Conservation (phyloP, 23 red algal genomes). For the Gracilariopsis chorda region DNA sequence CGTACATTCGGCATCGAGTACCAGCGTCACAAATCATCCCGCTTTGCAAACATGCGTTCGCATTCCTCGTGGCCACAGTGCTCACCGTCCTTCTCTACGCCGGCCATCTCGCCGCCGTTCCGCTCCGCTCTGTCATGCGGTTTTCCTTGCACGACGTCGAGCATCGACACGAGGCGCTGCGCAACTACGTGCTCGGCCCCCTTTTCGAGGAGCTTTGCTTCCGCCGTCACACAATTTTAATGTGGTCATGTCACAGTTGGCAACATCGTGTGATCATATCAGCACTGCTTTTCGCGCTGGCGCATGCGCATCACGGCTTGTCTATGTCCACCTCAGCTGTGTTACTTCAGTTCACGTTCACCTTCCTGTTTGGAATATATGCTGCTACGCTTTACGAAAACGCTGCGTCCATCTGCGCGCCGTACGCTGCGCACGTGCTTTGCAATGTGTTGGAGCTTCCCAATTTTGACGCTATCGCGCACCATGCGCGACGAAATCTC, state of each 20-base stretch:
- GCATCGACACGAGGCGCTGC: background rate
- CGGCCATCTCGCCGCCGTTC: constrained; percentile 26
- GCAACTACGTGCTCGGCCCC: constrained; percentile 48
- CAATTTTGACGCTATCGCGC: constrained; percentile 29
- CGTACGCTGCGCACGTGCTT: constrained; percentile 23
- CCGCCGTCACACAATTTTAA: constrained; percentile 2
- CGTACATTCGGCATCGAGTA: background rate
- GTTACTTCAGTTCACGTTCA: constrained; percentile 13
- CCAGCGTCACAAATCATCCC: background rate
- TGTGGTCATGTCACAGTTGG: constrained; percentile 29
- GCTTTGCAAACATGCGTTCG: background rate
- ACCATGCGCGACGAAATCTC: background rate
- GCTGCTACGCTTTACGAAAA: constrained; percentile 29
- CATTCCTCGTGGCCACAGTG: background rate
- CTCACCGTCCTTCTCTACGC: constrained; percentile 37
- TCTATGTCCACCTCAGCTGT: background rate
- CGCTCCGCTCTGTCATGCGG: background rate
- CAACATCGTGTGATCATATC: constrained; percentile 1
- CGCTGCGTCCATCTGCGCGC: constrained; percentile 20
- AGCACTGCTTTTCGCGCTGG: constrained; percentile 36
- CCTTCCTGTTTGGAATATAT: constrained; percentile 50
- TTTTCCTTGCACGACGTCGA: background rate
- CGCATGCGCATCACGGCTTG: constrained; percentile 47
- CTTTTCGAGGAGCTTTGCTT: constrained; percentile 57
- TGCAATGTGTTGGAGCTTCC: constrained; percentile 55